A percentile compares a stretch with the other conserved stretches of the same genome.
phyloP scores from a whole-genome alignment of 2,329 filamentous ascomycete genomes.

The Colletotrichum sp. region DNA sequence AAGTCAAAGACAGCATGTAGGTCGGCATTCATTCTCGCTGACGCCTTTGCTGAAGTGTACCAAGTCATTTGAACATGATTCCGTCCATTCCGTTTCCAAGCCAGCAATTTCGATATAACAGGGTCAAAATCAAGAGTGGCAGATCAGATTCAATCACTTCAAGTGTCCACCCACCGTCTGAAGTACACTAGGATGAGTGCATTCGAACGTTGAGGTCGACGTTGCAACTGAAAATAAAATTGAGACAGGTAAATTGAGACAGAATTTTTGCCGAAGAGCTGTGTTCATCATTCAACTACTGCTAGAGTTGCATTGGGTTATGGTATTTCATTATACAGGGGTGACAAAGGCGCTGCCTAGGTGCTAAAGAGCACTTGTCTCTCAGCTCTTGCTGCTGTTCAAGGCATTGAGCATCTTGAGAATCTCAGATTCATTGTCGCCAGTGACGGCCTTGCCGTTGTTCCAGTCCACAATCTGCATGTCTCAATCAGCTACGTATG shows the following conservation, averaged over 20 bases:
- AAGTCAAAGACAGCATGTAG: neutral
- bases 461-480: conserved; percentile 84
- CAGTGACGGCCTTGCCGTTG: conserved; percentile 80
- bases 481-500: neutral
- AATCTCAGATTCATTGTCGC: conserved; percentile 88
- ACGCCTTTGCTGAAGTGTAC: neutral
- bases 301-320: neutral
- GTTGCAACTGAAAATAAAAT: neutral
- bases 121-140: neutral
- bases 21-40: neutral
- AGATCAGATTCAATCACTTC: neutral
- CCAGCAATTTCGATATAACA: neutral
- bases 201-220: neutral
- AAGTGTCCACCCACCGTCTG: neutral
- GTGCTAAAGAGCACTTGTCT: neutral
- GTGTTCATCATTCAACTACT: conserved; percentile 15
- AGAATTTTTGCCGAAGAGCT: neutral
- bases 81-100: neutral
- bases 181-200: neutral
- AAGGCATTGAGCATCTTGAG: conserved; percentile 75
- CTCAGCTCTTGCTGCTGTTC: conserved; percentile 29
- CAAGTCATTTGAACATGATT: neutral
- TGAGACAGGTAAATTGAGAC: neutral
- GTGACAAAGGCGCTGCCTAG: neutral
- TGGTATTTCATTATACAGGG: conserved; percentile 8